A percentile compares a stretch with the other conserved stretches of the same genome.
phyloP scores from a whole-genome alignment of 331 rosid genomes.

The Quercus phellos region DNA sequence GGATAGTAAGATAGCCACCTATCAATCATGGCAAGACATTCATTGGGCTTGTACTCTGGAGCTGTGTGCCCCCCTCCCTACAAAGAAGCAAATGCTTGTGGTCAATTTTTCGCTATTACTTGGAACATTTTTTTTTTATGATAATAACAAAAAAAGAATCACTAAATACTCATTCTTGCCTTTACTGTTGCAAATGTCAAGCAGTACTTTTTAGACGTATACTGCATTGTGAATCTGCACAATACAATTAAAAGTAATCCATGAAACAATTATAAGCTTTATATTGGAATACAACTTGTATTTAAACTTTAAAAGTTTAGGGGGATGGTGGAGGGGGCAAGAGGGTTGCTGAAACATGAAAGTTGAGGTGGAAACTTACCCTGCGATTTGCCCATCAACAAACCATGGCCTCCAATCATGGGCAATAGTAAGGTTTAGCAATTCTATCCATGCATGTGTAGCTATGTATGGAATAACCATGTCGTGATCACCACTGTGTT shows the following conservation, averaged over 20 bases:
- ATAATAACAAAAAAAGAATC: too few species aligned
- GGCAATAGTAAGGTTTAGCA: slow-evolving; percentile 1
- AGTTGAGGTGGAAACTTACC: slow-evolving; percentile 9
- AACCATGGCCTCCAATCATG: slow-evolving; percentile 26
- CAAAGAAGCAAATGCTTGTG: too few species aligned
- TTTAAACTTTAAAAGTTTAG: background rate
- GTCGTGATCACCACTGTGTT: slow-evolving; percentile 16
- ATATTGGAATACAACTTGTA: background rate
- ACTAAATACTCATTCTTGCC: background rate
- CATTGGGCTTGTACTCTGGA: slow-evolving; percentile 1
- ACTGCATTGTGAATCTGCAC: background rate
- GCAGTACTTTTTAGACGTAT: background rate
- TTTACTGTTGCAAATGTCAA: background rate
- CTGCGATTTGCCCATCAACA: slow-evolving; percentile 24
- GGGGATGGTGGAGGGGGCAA: too few species aligned
- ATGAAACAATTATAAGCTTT: background rate
- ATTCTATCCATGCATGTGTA: slow-evolving; percentile 10
- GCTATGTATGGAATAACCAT: background rate
- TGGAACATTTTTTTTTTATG: too few species aligned
- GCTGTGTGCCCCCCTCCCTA: slow-evolving; percentile 27
- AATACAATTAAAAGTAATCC: background rate
- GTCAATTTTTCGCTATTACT: too few species aligned
- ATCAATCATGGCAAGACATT: background rate
- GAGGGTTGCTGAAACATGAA: too few species aligned
- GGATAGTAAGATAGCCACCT: slow-evolving; percentile 16